A percentile compares a stretch with the other conserved stretches of the same genome.
phyloP scores from a whole-genome alignment of 805 yeast genomes.

The Lachancea nothofagi region DNA sequence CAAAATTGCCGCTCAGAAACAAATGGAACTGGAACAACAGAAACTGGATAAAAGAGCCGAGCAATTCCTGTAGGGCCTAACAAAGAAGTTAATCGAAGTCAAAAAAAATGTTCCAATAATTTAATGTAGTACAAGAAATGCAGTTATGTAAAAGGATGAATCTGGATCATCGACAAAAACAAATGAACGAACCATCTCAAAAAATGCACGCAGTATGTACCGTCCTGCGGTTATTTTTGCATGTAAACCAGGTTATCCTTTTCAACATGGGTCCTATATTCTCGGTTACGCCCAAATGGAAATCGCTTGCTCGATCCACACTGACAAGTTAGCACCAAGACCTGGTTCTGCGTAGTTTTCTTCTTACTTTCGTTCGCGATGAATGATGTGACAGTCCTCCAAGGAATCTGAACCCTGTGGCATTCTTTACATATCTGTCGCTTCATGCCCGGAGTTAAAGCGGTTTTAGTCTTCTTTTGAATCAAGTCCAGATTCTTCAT shows the following conservation, averaged over 20 bases:
- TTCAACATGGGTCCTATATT: slow-evolving; percentile 34
- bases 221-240: slow-evolving; percentile 4
- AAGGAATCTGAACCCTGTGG: slow-evolving; percentile 45
- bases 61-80: slow-evolving; percentile 1
- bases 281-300: slow-evolving; percentile 54
- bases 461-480: slow-evolving; percentile 61
- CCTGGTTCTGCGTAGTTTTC: slow-evolving; percentile 37
- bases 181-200: too few relatives aligned
- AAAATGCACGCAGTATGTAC: too few relatives aligned
- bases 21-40: background rate
- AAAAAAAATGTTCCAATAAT: too few relatives aligned
- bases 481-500: slow-evolving; percentile 52
- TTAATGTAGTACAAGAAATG: too few relatives aligned
- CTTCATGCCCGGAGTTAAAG: slow-evolving; percentile 60
- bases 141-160: too few relatives aligned
- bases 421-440: slow-evolving; percentile 68
- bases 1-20: slow-evolving; percentile 7
- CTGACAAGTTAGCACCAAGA: slow-evolving; percentile 44
- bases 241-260: slow-evolving; percentile 14
- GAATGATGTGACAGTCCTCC: slow-evolving; percentile 34
- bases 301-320: slow-evolving; percentile 53
- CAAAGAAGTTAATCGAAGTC: background rate
- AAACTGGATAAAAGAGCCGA: background rate
- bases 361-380: slow-evolving; percentile 14
- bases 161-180: too few relatives aligned